These are phyloP conservation scores for Pseudogymnoascus sp. DNA, from an alignment of 2,329 filamentous ascomycete genomes.

Conservation along the genomic window DNA sequence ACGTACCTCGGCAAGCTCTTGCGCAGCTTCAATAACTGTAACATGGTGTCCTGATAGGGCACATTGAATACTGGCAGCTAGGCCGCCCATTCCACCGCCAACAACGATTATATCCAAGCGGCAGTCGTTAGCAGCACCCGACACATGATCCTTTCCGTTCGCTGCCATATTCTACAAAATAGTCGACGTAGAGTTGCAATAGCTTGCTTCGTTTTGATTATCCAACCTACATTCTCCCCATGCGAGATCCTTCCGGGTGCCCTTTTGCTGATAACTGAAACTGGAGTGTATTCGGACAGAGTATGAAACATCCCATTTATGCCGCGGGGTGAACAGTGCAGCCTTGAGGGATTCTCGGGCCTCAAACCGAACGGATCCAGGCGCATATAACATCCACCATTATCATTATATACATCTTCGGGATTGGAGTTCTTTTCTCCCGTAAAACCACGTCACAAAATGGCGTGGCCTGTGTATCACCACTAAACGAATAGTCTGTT, in stretches of 20 bases:
- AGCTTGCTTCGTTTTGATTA: not conserved
- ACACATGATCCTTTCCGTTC: not conserved
- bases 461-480: not conserved
- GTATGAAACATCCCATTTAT: not conserved
- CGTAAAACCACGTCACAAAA: not conserved
- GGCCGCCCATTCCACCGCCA: conserved; percentile 47
- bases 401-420: not conserved
- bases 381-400: not conserved
- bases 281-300: not conserved
- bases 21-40: conserved; percentile 35
- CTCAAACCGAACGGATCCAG: not conserved
- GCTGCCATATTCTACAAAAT: not conserved
- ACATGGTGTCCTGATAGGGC: conserved; percentile 31
- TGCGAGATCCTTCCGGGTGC: not conserved
- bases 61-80: conserved; percentile 33
- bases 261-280: not conserved
- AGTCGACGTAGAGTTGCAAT: not conserved
- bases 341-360: not conserved
- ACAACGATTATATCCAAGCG: conserved; percentile 36
- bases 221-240: not conserved
- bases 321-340: not conserved
- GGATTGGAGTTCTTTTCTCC: not conserved
- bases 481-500: not conserved
- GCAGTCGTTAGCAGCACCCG: not conserved
- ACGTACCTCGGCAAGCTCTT: conserved; percentile 33